Percentiles rank a stretch among this genome's conserved stretches.
Conservation (phyloP, 2,329 filamentous ascomycete genomes). For the Colletotrichum neosansevieriae region DNA sequence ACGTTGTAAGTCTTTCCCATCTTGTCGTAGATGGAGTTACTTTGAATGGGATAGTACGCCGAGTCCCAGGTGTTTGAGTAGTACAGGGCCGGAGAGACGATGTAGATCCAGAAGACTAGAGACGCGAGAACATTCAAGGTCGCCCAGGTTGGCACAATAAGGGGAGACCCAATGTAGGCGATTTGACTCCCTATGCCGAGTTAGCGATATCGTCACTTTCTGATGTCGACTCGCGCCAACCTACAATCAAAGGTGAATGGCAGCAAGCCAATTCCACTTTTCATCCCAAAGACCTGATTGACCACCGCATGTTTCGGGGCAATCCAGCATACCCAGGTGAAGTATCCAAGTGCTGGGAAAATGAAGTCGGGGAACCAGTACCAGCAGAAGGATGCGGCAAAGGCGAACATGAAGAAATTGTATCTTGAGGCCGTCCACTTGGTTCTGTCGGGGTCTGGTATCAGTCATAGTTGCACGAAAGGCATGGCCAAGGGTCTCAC, state of each 20-base stretch:
- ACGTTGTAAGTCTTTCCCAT: constrained; percentile 62
- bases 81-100: constrained; percentile 58
- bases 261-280: constrained; percentile 69
- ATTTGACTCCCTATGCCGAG: constrained; percentile 44
- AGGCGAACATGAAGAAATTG: constrained; percentile 50
- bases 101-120: constrained; percentile 61
- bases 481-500: not conserved
- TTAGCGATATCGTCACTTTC: not conserved
- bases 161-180: constrained; percentile 55
- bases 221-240: constrained; percentile 35
- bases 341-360: constrained; percentile 57
- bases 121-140: constrained; percentile 60
- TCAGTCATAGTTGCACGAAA: too few species aligned
- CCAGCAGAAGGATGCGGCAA: constrained; percentile 54
- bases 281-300: constrained; percentile 71
- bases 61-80: constrained; percentile 64
- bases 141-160: constrained; percentile 58
- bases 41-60: constrained; percentile 64
- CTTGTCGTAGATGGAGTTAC: constrained; percentile 66
- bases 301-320: constrained; percentile 68
- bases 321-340: constrained; percentile 70
- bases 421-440: constrained; percentile 52
- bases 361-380: constrained; percentile 65
- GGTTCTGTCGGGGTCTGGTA: not conserved
- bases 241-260: constrained; percentile 68